Evolutionary conservation across 179 eudicot species (phyloP), one percentile per base, ranked within the genome.

Genomic region (Actinidia chinensis): DNA sequence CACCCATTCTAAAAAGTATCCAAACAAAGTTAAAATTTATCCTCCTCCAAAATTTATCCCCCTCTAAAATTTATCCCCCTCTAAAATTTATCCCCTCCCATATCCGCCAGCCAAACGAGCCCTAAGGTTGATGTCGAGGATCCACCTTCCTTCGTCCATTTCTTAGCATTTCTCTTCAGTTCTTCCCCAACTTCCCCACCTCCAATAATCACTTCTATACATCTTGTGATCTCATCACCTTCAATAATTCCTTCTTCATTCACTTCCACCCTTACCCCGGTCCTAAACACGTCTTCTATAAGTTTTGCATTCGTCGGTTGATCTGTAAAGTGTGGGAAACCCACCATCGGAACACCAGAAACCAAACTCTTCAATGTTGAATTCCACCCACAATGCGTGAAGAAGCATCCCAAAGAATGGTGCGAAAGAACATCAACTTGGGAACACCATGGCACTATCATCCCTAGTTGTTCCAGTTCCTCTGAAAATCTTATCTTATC

Each of bases 341-440:
- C 79, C 82, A 87, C 85, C 12, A 83, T 11, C 6, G 88, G 90
- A 4, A 85, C 82, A 22, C 88, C 90, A 47, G 67, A 77, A 14
- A 64, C 75, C 54, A 87, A 6, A 48, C 83, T 75, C 76, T 85
- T 88, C 56, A 80, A n/a, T 4, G 86, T 55, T 46, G 90, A 87
- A 28, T 87, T 87, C 88, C 90, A 87, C 12, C 90, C 88, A 47
- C 90, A 85, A 46, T 85, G 88, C 10, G 75, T 85, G 74, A 87
- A 76, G 55, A 87, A 87, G 63, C 90, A 87, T 15, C 88, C 90
- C 58, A 87, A 4, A 9, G 88, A 79, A 0, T 51, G 63, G 79
- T 87, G 88, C 25, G 71, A 54, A 40, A 87, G 79, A 43, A 85
- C 90, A 71, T 81, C 83, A 8, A 87, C 65, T 68, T 87, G 90